Evolutionary conservation across 768 basidiomycete species (phyloP), one percentile per base, ranked within the genome.

Genomic region (Pleurotus tuoliensis): DNA sequence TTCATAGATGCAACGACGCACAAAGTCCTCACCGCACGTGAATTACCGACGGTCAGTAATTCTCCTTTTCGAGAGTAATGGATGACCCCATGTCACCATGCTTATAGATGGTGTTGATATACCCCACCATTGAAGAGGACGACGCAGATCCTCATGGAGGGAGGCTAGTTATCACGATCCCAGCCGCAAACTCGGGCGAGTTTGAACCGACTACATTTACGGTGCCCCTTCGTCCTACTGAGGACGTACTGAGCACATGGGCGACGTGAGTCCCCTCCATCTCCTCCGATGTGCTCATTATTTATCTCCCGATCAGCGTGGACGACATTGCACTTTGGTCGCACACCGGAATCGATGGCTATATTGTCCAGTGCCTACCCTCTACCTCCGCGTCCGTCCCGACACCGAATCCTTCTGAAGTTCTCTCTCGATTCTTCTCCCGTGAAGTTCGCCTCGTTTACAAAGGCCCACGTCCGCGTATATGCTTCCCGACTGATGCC

Each of bases 21-120:
- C 44, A 63, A 64, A 3, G 76, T 88, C 20, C 71, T 92, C 43
- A 92, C 90, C 1, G 90, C 89, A 4, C 79, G 90, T 50, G 81
- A 84, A 55, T 68, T 81, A 34, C 60, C 81, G 22, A 84, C 84
- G 77, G 89, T 83, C 63, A 13, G 71, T 20, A 34, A 34, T 60
- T 46, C 24, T 44, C 24, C 4, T n/a, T 39, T 16, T 51, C 18
- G 15, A 15, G 7, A 11, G 3, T 9, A 11, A 34, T 3, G 30
- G 8, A 13, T 12, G 40, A 13, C 1, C 40, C 7, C 24, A 13
- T 18, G 48, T 9, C 41, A 43, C 25, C 37, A 13, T 45, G 7
- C 47, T 18, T 48, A 5, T 48, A 90, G 89, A 82, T 89, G 76
- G 80, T 91, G 15, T 73, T 90, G 38, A 81, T 92, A 51, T 71